Evolutionary conservation across 2,329 filamentous ascomycete species (phyloP).

Genomic region (Bipolaris sorokiniana): DNA sequence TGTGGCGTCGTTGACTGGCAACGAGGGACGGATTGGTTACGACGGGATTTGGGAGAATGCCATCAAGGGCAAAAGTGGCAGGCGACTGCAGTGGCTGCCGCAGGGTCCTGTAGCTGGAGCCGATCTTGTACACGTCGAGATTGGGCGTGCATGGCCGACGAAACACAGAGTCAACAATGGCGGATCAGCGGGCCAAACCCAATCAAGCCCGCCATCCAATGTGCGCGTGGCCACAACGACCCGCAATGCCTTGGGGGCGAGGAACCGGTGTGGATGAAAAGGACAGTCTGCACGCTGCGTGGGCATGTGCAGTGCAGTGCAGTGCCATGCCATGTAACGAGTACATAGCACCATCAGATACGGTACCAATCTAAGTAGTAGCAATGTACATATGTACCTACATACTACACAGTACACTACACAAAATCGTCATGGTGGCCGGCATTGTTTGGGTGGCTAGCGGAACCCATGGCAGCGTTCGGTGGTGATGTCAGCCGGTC

Average conservation of each 20-base stretch:
- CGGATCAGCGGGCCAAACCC: constrained; percentile 30
- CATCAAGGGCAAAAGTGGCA: constrained; percentile 17
- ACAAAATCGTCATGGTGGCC: too few relatives aligned
- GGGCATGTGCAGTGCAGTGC: too few relatives aligned
- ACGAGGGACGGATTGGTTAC: constrained; percentile 7
- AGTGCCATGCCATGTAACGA: too few relatives aligned
- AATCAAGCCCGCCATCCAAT: constrained; percentile 19
- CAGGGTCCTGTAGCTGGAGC: constrained; percentile 38
- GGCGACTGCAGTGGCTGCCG: constrained; percentile 14
- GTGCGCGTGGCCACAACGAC: constrained; percentile 23
- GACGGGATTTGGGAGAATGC: constrained; percentile 5
- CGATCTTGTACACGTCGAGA: constrained; percentile 28
- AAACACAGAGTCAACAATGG: constrained; percentile 17
- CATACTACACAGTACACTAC: too few relatives aligned
- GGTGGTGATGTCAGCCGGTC: constrained; percentile 12
- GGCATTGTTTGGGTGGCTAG: constrained; percentile 3
- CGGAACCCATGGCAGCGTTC: constrained; percentile 11
- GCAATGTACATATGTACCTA: too few relatives aligned
- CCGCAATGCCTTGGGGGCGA: constrained; percentile 11
- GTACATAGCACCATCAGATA: too few relatives aligned
- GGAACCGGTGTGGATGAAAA: neutral
- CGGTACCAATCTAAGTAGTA: too few relatives aligned
- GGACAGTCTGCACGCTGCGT: too few relatives aligned
- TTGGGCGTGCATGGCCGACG: constrained; percentile 22
- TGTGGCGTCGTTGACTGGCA: neutral